Conservation (phyloP, 208 protist genomes). For the Naegleria fowleri region DNA sequence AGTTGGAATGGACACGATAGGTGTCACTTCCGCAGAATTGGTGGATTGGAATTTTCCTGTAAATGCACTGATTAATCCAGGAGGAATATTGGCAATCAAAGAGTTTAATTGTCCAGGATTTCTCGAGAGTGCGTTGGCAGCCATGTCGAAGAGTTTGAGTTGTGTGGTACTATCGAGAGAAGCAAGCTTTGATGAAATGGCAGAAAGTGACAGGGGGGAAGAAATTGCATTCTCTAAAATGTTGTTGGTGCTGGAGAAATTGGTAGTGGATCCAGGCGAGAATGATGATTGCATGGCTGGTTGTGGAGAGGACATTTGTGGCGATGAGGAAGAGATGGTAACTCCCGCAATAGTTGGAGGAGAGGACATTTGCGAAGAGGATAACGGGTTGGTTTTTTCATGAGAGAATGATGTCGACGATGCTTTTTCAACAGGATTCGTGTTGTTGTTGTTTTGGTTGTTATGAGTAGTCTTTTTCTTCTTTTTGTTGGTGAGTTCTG, state of each 20-base stretch:
- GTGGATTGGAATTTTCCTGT: not conserved
- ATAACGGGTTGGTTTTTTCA: too few relatives aligned
- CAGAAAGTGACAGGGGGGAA: not conserved
- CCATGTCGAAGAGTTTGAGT: not conserved
- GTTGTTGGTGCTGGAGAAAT: not conserved
- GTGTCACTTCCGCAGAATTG: not conserved
- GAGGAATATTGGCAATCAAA: not conserved
- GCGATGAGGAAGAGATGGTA: not conserved
- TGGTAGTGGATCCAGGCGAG: not conserved
- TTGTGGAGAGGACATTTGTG: not conserved
- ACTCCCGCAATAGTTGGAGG: not conserved
- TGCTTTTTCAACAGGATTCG: too few relatives aligned
- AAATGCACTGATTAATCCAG: not conserved
- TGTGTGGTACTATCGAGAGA: not conserved
- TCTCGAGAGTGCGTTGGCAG: not conserved
- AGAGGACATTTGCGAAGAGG: not conserved
- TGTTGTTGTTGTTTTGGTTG: not conserved
- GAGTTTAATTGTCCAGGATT: not conserved
- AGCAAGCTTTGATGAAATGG: not conserved
- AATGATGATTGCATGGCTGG: not conserved
- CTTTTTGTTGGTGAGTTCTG: not conserved
- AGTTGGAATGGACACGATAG: not conserved
- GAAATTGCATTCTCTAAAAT: not conserved
- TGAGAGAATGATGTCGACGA: too few relatives aligned
- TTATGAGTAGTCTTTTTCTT: not conserved